These are phyloP conservation scores for Fusarium musae DNA, from an alignment of 2,329 filamentous ascomycete species.

Conservation along the genomic window DNA sequence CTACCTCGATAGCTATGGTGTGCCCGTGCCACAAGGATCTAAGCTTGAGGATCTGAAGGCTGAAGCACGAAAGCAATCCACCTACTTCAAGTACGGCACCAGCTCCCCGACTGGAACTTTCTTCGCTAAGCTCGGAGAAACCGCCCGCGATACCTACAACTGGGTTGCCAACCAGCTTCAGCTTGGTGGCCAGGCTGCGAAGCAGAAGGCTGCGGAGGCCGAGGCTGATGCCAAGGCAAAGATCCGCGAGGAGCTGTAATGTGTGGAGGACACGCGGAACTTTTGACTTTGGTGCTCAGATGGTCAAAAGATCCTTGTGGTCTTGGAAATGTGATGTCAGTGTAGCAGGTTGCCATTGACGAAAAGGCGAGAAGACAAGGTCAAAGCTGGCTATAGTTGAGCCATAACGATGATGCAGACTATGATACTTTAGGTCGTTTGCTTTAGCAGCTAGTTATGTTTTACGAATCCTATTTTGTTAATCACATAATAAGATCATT, in stretches of 20 bases:
- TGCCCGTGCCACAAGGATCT: slow-evolving; percentile 74
- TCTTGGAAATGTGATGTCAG: background rate
- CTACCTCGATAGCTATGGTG: slow-evolving; percentile 82
- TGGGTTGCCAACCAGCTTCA: slow-evolving; percentile 64
- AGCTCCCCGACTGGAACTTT: slow-evolving; percentile 72
- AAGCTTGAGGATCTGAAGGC: slow-evolving; percentile 76
- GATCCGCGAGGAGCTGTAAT: slow-evolving; percentile 62
- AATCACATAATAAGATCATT: background rate
- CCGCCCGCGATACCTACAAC: slow-evolving; percentile 58
- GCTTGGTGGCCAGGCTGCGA: slow-evolving; percentile 60
- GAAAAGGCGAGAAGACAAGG: background rate
- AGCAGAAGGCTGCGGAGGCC: slow-evolving; percentile 57
- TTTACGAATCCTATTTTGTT: slow-evolving; percentile 23
- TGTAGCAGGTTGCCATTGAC: background rate
- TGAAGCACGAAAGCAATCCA: slow-evolving; percentile 76
- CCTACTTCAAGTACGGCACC: slow-evolving; percentile 82
- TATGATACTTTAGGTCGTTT: slow-evolving; percentile 15
- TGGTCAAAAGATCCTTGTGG: background rate
- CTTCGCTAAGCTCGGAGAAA: slow-evolving; percentile 70
- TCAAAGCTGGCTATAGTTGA: background rate
- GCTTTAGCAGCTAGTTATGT: slow-evolving; percentile 34
- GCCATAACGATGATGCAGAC: background rate
- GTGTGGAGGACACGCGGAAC: background rate
- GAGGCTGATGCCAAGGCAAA: slow-evolving; percentile 50
- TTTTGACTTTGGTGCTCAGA: background rate